These are phyloP conservation scores for Paraurostyla sp. DNA, from an alignment of 73 alveolate species.

Conservation along the genomic window DNA sequence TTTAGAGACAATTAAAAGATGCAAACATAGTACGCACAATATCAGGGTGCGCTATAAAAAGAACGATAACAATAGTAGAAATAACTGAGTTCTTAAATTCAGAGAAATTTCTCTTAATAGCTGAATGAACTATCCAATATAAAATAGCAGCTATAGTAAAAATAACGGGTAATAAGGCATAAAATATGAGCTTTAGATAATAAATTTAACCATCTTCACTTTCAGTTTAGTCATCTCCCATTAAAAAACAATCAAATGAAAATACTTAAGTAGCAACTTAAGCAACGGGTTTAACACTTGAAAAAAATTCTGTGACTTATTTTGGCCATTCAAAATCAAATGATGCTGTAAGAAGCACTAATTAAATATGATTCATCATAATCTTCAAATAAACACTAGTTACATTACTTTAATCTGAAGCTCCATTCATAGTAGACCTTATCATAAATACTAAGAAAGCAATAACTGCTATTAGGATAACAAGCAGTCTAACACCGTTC, in stretches of 20 bases:
- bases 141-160: neutral
- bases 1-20: constrained; percentile 46
- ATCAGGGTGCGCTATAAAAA: constrained; percentile 72
- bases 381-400: constrained; percentile 72
- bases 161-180: constrained; percentile 55
- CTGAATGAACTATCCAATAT: neutral
- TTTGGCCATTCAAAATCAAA: constrained; percentile 77
- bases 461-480: neutral
- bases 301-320: constrained; percentile 49
- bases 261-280: constrained; percentile 42
- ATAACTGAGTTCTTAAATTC: constrained; percentile 36
- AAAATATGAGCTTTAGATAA: constrained; percentile 53
- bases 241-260: constrained; percentile 77
- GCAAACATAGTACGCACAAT: constrained; percentile 72
- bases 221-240: neutral
- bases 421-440: constrained; percentile 70
- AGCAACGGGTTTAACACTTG: constrained; percentile 34
- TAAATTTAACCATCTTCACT: constrained; percentile 10
- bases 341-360: constrained; percentile 77
- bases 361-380: constrained; percentile 71
- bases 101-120: constrained; percentile 39
- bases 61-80: constrained; percentile 60
- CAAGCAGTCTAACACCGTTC: constrained; percentile 37
- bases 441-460: constrained; percentile 1
- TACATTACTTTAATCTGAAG: constrained; percentile 46